Evolutionary conservation across 257 asterid genomes (phyloP).

Genomic region (Coffea canephora): DNA sequence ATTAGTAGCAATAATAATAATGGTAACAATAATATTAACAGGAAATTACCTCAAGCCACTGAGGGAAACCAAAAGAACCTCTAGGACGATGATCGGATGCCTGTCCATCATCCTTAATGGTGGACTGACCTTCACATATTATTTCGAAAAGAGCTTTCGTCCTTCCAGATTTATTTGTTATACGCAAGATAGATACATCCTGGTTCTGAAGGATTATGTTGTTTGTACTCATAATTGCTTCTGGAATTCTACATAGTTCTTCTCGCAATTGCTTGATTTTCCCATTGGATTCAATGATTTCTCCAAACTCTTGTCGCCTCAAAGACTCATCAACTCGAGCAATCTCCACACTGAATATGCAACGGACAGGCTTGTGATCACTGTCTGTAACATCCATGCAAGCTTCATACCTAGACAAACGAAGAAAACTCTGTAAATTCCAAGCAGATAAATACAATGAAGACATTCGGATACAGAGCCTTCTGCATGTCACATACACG

Average conservation of each 20-base stretch:
- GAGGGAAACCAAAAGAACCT: conserved; percentile 82
- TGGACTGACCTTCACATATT: conserved; percentile 74
- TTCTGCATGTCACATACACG: not conserved
- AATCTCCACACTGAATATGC: conserved; percentile 75
- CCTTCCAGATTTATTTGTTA: conserved; percentile 63
- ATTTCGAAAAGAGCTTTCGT: conserved; percentile 61
- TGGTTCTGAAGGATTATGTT: conserved; percentile 61
- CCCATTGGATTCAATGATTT: conserved; percentile 43
- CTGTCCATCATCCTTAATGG: conserved; percentile 44
- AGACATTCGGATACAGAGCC: not conserved
- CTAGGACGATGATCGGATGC: conserved; percentile 58
- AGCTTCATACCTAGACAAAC: conserved; percentile 72
- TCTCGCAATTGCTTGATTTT: conserved; percentile 43
- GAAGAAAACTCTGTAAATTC: conserved; percentile 12
- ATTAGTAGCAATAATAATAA: too few species aligned
- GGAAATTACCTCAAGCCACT: conserved; percentile 82
- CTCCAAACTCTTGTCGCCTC: conserved; percentile 77
- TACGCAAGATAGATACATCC: conserved; percentile 59
- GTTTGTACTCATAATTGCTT: conserved; percentile 48
- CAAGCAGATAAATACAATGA: not conserved
- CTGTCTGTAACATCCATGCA: conserved; percentile 93
- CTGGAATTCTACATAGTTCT: conserved; percentile 64
- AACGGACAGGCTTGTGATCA: conserved; percentile 93
- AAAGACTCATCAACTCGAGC: conserved; percentile 74
- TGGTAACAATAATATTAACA: too few species aligned